Evolutionary conservation across 257 asterid genomes (phyloP).

Genomic region (Prunella vulgaris): DNA sequence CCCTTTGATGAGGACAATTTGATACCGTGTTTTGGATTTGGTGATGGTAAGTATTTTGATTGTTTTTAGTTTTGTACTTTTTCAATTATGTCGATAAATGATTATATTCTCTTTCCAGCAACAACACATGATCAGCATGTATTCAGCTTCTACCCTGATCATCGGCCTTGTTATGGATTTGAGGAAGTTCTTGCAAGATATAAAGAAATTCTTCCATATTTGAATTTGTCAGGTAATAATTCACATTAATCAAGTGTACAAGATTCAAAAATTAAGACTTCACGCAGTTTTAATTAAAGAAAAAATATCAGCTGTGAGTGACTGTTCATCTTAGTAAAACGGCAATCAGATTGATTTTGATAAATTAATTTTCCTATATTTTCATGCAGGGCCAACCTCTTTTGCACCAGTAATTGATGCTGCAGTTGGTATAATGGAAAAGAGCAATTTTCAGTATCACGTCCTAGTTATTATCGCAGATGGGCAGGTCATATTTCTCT

Average conservation of each 20-base stretch:
- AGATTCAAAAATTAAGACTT: neutral
- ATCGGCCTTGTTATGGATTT: slow-evolving; percentile 84
- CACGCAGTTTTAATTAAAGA: neutral
- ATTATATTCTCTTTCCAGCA: slow-evolving; percentile 36
- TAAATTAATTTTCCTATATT: neutral
- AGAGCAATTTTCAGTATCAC: slow-evolving; percentile 77
- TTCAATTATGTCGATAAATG: slow-evolving; percentile 3
- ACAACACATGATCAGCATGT: slow-evolving; percentile 75
- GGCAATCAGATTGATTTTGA: neutral
- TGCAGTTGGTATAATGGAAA: slow-evolving; percentile 74
- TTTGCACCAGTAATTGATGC: slow-evolving; percentile 79
- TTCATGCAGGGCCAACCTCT: slow-evolving; percentile 72
- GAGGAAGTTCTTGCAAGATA: slow-evolving; percentile 81
- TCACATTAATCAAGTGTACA: neutral
- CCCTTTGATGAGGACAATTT: slow-evolving; percentile 85
- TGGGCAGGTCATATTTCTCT: too few species aligned
- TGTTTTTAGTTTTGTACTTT: neutral
- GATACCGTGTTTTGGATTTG: slow-evolving; percentile 90
- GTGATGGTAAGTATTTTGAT: slow-evolving; percentile 60
- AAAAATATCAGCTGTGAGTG: neutral
- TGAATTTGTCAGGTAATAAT: slow-evolving; percentile 59
- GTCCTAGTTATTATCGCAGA: slow-evolving; percentile 92
- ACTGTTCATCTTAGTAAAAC: neutral
- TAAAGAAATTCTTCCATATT: slow-evolving; percentile 59
- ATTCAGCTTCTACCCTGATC: slow-evolving; percentile 84